Evolutionary conservation across 2,329 filamentous ascomycete genomes (phyloP).

Genomic region (Pseudogymnoascus sp.): DNA sequence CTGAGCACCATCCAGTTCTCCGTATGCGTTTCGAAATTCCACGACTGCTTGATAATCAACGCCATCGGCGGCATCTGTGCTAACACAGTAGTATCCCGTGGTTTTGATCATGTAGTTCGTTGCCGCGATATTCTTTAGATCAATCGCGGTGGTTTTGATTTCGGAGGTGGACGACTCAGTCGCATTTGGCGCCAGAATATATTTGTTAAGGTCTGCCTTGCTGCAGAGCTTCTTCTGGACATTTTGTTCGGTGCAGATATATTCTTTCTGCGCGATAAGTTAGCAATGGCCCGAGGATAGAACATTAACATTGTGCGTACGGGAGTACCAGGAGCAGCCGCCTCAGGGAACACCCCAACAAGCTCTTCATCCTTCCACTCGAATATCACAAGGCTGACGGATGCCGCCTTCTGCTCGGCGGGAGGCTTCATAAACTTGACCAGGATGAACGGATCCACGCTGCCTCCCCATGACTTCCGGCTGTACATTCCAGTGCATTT

Average conservation of each 20-base stretch:
- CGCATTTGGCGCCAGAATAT: slow-evolving; percentile 72
- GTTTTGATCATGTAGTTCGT: slow-evolving; percentile 80
- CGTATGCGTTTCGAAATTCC: slow-evolving; percentile 92
- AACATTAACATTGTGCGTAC: neutral
- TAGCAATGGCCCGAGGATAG: slow-evolving; percentile 23
- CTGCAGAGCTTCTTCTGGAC: slow-evolving; percentile 68
- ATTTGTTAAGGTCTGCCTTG: slow-evolving; percentile 70
- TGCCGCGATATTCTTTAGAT: slow-evolving; percentile 66
- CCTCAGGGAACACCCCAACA: slow-evolving; percentile 60
- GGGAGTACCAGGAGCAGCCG: slow-evolving; percentile 24
- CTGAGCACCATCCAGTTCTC: slow-evolving; percentile 89
- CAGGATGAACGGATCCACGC: slow-evolving; percentile 80
- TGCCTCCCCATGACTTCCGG: slow-evolving; percentile 78
- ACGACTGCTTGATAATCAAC: slow-evolving; percentile 69
- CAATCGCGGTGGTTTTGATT: slow-evolving; percentile 73
- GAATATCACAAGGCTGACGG: slow-evolving; percentile 82
- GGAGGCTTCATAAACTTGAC: slow-evolving; percentile 63
- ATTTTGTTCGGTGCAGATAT: slow-evolving; percentile 69
- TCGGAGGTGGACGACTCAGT: slow-evolving; percentile 61
- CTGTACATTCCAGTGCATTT: slow-evolving; percentile 92
- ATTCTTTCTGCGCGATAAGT: slow-evolving; percentile 44
- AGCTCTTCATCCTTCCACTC: slow-evolving; percentile 83
- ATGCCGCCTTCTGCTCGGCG: slow-evolving; percentile 49
- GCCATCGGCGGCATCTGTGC: slow-evolving; percentile 60
- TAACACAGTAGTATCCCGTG: slow-evolving; percentile 94